phyloP scores from a whole-genome alignment of 2,329 filamentous ascomycete species.

The Beauveria sp. region DNA sequence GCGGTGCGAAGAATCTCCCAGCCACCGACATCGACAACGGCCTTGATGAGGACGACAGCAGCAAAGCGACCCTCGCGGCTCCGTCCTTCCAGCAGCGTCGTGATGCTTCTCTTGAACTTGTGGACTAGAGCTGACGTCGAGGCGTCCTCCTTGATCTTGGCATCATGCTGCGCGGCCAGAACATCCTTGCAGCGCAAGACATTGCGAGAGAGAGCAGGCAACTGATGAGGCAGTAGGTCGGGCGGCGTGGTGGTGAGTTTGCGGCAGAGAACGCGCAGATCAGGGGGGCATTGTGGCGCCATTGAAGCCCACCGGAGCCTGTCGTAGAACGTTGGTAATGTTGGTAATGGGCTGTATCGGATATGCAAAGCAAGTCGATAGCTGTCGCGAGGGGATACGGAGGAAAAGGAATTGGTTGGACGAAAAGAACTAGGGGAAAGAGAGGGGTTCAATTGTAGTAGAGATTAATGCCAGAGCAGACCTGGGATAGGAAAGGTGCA shows the following conservation, averaged over 20 bases:
- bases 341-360: not conserved
- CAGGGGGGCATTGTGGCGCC: conserved; percentile 38
- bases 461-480: not conserved
- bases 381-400: not conserved
- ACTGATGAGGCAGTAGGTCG: conserved; percentile 65
- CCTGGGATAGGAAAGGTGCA: not conserved
- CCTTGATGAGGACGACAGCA: conserved; percentile 72
- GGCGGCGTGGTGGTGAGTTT: conserved; percentile 64
- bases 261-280: conserved; percentile 58
- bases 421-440: not conserved
- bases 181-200: conserved; percentile 49
- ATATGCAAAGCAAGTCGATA: not conserved
- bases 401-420: not conserved
- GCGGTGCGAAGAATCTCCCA: conserved; percentile 71
- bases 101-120: conserved; percentile 72
- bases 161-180: conserved; percentile 56
- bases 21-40: conserved; percentile 72
- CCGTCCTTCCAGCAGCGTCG: conserved; percentile 69
- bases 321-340: no score
- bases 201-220: conserved; percentile 59
- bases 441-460: not conserved
- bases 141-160: conserved; percentile 50
- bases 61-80: conserved; percentile 68
- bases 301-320: conserved; percentile 13
- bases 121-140: conserved; percentile 66